Evolutionary conservation across 2,329 filamentous ascomycete species (phyloP), one percentile per base, ranked within the genome.

Genomic region (Venturia pyrina): DNA sequence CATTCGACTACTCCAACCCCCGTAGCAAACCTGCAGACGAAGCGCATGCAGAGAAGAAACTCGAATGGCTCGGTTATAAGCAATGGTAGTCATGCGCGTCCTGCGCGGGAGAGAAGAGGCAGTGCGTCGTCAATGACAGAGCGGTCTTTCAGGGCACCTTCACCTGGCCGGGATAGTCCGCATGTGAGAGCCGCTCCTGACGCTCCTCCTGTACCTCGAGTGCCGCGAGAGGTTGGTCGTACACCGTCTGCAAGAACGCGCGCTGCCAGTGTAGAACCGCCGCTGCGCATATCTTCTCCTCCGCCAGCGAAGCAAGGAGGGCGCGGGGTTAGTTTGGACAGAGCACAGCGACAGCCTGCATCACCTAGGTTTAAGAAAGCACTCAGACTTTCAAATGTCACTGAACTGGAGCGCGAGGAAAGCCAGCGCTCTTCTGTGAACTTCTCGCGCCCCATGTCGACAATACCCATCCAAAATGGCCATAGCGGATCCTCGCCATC

Each of bases 51-150:
- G 67, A 86, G 91, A 71, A 86, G 92, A 75, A 82, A 83, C 63
- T 96, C 92, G 0, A 78, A 53, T 44, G 61, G 84, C 53, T 90
- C 90, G 1, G 93, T 91, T 5, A 80, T 85, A 61, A 82, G 80
- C 44, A 85, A 83, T 69, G 78, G 78, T 67, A 75, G 78, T 66
- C 78, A 75, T 69, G 75, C 53, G 65, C 65, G 44, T 71, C 65
- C 75, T 74, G 66, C 77, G 6, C 66, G 68, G 70, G 73, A 74
- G 78, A 79, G 73, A 68, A 69, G 76, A 68, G 75, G 64, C 82
- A 87, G 93, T 77, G 84, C 84, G 37, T 84, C 87, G 28, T 96
- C 92, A 62, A 96, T 98, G 93, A 88, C 86, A 40, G 90, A 93
- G 74, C 86, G 93, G 66, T 93, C 91, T 0, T 96, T 97, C 76